Evolutionary conservation across 305 asterid species (phyloP).

Genomic region (Caryopteris hybrid): DNA sequence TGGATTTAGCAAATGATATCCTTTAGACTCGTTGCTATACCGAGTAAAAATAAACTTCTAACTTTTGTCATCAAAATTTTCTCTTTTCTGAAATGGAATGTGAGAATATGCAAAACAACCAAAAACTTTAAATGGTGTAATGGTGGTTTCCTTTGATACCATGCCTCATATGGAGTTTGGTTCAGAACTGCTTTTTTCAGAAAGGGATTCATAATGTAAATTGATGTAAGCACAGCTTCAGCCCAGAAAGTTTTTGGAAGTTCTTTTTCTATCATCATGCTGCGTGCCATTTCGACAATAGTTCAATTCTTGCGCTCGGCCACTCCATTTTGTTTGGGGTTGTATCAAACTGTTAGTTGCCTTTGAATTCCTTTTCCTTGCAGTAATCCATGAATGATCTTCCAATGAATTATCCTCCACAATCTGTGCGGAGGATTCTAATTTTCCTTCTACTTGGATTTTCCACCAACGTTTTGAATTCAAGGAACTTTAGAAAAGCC

Average conservation of each 20-base stretch:
- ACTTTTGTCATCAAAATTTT: background rate
- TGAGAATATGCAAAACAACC: background rate
- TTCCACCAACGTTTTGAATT: background rate
- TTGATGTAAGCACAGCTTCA: background rate
- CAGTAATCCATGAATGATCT: background rate
- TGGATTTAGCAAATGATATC: background rate
- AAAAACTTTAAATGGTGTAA: background rate
- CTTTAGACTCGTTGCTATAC: background rate
- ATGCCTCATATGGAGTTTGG: background rate
- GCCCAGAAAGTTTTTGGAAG: background rate
- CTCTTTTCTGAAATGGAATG: background rate
- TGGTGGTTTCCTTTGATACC: background rate
- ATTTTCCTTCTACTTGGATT: background rate
- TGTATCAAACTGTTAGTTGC: background rate
- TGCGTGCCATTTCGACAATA: constrained; percentile 1
- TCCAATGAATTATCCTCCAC: background rate
- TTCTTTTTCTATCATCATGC: background rate
- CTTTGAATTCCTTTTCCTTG: background rate
- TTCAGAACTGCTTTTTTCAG: background rate
- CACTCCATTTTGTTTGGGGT: background rate
- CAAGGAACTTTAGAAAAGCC: background rate
- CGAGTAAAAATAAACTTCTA: background rate
- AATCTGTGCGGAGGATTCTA: background rate
- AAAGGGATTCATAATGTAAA: background rate
- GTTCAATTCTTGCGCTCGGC: no score